A percentile compares a stretch with the other conserved stretches of the same genome.
Evolutionary conservation across 1,284 basidiomycete genomes (phyloP).

Genomic region (Microbotryum intermedium): DNA sequence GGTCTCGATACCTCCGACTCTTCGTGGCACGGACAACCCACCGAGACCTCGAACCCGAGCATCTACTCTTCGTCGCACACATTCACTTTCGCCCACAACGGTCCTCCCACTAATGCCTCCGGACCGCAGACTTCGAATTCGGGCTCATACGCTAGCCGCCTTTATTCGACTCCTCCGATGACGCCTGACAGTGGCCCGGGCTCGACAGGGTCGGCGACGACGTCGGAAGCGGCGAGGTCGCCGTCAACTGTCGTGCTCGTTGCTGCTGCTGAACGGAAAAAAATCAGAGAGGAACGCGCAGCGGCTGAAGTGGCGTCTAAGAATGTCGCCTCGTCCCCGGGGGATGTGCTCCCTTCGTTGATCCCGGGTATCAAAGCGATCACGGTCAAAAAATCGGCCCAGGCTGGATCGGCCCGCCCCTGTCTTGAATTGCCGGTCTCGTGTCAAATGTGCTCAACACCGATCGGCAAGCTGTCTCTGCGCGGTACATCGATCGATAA

Average conservation of each 20-base stretch:
- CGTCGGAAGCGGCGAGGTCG: not conserved
- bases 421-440: conserved; percentile 11
- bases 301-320: not conserved
- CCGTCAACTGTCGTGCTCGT: not conserved
- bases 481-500: conserved; percentile 17
- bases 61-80: too few relatives aligned
- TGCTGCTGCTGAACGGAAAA: conserved; percentile 5
- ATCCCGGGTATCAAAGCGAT: not conserved
- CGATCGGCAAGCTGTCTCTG: conserved; percentile 8
- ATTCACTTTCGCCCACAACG: too few relatives aligned
- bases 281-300: conserved; percentile 3
- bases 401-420: not conserved
- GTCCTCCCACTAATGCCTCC: too few relatives aligned
- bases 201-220: too few relatives aligned
- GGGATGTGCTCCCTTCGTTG: not conserved
- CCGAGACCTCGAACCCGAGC: too few relatives aligned
- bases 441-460: conserved; percentile 4
- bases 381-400: not conserved
- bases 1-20: too few relatives aligned
- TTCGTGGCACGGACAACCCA: too few relatives aligned
- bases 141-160: too few relatives aligned
- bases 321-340: not conserved
- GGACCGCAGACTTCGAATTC: too few relatives aligned
- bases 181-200: too few relatives aligned
- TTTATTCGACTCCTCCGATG: too few relatives aligned